phyloP scores from a whole-genome alignment of 2,329 filamentous ascomycete genomes.

The Coniochaeta sp. region DNA sequence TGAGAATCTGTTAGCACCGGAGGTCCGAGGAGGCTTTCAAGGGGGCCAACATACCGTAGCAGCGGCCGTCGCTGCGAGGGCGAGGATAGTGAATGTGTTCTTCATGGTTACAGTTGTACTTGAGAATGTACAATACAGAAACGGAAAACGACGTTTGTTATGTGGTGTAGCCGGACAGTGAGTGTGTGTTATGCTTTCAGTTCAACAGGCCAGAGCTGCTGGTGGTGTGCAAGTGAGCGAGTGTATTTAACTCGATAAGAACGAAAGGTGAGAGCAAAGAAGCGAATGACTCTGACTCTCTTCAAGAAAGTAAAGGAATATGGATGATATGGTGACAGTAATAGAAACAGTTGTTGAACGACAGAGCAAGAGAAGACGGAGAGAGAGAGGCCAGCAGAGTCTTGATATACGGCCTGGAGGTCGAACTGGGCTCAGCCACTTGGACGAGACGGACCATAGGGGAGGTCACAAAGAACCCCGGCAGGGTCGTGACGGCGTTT shows the following conservation, averaged over 20 bases:
- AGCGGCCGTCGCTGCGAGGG: slow-evolving; percentile 42
- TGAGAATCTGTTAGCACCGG: neutral
- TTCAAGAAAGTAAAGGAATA: slow-evolving; percentile 20
- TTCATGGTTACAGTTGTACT: slow-evolving; percentile 36
- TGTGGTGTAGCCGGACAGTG: slow-evolving; percentile 6
- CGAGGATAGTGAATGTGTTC: slow-evolving; percentile 38
- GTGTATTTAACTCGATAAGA: slow-evolving; percentile 13
- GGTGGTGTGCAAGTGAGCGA: slow-evolving; percentile 10
- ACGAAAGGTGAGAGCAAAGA: slow-evolving; percentile 34
- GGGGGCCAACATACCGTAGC: slow-evolving; percentile 30
- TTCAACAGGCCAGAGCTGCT: slow-evolving; percentile 3
- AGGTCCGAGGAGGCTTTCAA: neutral
- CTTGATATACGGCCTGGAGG: neutral
- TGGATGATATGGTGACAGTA: slow-evolving; percentile 10
- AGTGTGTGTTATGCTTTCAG: slow-evolving; percentile 3
- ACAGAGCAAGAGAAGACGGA: slow-evolving; percentile 8
- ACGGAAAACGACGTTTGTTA: slow-evolving; percentile 4
- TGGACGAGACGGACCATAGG: neutral
- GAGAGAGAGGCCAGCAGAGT: neutral
- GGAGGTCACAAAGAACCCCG: neutral
- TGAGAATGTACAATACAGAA: slow-evolving; percentile 7
- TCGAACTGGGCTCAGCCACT: neutral
- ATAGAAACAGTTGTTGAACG: slow-evolving; percentile 9
- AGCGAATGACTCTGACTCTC: slow-evolving; percentile 50
- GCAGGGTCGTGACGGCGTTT: neutral